Conservation (phyloP, 805 yeast genomes). For the Pichia pseudocactophila region DNA sequence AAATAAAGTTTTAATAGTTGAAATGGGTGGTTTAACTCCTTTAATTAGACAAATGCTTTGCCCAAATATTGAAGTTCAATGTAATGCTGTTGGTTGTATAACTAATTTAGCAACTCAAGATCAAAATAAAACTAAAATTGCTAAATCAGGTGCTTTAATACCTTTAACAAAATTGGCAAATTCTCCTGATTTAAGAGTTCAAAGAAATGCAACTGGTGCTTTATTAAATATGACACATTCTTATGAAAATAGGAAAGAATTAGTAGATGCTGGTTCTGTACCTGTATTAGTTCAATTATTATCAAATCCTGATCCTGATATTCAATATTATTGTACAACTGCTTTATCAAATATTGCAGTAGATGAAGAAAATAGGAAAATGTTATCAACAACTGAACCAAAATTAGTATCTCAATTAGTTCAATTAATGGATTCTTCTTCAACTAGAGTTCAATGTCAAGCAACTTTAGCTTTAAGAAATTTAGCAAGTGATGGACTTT, state of each 20-base stretch:
- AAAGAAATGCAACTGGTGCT: constrained; percentile 98
- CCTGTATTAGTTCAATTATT: constrained; percentile 88
- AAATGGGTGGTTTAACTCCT: constrained; percentile 97
- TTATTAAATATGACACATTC: constrained; percentile 96
- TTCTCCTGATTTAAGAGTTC: constrained; percentile 90
- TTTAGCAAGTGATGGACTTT: constrained; percentile 90
- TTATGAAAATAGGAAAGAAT: constrained; percentile 89
- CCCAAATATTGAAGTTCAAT: constrained; percentile 93
- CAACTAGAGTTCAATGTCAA: constrained; percentile 96
- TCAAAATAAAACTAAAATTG: constrained; percentile 91
- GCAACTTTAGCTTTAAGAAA: constrained; percentile 95
- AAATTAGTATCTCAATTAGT: constrained; percentile 83
- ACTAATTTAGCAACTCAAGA: constrained; percentile 97
- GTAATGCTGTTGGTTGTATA: constrained; percentile 98
- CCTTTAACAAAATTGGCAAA: constrained; percentile 93
- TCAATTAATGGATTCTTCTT: constrained; percentile 82
- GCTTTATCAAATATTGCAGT: constrained; percentile 96
- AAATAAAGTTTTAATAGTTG: constrained; percentile 86
- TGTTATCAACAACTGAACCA: constrained; percentile 86
- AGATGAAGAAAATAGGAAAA: constrained; percentile 83
- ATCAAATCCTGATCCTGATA: constrained; percentile 86
- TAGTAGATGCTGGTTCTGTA: constrained; percentile 96
- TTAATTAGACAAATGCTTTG: constrained; percentile 96
- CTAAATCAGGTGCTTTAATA: constrained; percentile 89
- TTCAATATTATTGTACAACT: constrained; percentile 96